Percentiles rank a stretch among this genome's conserved stretches.
phyloP scores from a whole-genome alignment of 23 red algal genomes.

The Gracilaria gracilis region DNA sequence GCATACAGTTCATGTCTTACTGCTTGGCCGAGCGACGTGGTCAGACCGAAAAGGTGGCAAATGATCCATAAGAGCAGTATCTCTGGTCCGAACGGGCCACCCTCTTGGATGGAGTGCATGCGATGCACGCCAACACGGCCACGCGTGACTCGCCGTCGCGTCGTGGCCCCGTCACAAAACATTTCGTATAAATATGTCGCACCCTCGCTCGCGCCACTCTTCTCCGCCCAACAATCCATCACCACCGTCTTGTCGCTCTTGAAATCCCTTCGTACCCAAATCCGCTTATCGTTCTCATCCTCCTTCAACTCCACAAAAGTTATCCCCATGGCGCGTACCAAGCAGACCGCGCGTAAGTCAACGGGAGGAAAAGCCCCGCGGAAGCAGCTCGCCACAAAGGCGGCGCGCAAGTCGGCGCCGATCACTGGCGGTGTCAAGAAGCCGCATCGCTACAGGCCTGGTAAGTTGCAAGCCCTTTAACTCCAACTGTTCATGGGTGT shows the following conservation, averaged over 20 bases:
- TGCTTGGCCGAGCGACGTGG: too few species aligned
- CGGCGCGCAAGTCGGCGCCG: conserved; percentile 98
- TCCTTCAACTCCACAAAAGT: not conserved
- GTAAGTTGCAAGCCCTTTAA: conserved; percentile 37
- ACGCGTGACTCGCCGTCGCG: conserved; percentile 10
- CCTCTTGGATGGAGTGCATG: too few species aligned
- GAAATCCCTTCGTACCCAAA: not conserved
- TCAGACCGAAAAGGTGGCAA: not conserved
- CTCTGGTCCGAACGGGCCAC: not conserved
- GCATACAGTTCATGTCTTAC: too few species aligned
- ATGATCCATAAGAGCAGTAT: not conserved
- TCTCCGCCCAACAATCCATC: not conserved
- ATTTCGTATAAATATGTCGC: conserved; percentile 42
- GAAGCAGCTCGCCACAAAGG: conserved; percentile 99
- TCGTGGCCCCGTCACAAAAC: conserved; percentile 1
- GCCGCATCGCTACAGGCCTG: conserved; percentile 99
- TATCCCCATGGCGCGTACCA: conserved; percentile 95
- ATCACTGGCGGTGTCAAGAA: conserved; percentile 99
- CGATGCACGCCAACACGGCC: not conserved
- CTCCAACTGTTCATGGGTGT: not conserved
- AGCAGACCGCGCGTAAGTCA: conserved; percentile 99
- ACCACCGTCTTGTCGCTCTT: not conserved
- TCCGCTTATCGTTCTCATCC: not conserved
- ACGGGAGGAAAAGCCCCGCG: conserved; percentile 99
- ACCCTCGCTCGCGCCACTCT: not conserved